A percentile compares a stretch with the other conserved stretches of the same genome.
phyloP scores from a whole-genome alignment of 345 rosid species.

The Boechera stricta region DNA sequence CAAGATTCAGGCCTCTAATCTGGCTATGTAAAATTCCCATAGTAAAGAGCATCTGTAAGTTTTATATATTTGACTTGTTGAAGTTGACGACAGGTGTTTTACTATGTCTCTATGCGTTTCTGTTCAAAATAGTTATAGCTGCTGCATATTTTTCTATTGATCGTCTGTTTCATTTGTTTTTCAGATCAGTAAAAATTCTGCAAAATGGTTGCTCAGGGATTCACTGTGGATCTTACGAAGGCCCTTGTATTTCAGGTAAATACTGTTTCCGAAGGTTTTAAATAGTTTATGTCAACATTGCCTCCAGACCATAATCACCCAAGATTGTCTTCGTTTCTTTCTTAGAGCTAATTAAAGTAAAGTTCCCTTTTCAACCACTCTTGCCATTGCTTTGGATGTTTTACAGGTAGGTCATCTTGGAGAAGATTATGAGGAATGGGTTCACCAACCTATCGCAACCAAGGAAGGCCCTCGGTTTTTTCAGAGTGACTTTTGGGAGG shows the following conservation, averaged over 20 bases:
- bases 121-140: background rate
- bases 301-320: slow-evolving; percentile 2
- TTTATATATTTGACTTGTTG: slow-evolving; percentile 10
- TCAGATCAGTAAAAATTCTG: slow-evolving; percentile 24
- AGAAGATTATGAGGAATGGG: slow-evolving; percentile 81
- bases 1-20: background rate
- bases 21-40: background rate
- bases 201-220: slow-evolving; percentile 54
- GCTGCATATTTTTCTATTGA: slow-evolving; percentile 4
- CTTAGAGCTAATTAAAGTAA: slow-evolving; percentile 4
- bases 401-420: slow-evolving; percentile 83
- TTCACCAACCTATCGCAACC: slow-evolving; percentile 75
- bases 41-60: background rate
- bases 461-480: slow-evolving; percentile 81
- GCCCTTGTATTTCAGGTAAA: slow-evolving; percentile 61
- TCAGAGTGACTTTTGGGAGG: slow-evolving; percentile 65
- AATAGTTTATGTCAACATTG: background rate
- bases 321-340: background rate
- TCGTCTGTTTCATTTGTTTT: background rate
- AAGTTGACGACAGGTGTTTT: slow-evolving; percentile 13
- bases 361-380: background rate
- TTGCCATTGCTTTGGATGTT: slow-evolving; percentile 28
- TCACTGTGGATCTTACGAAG: slow-evolving; percentile 58
- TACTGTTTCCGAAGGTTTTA: background rate
- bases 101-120: slow-evolving; percentile 12